Conservation (phyloP, 805 yeast genomes). For the Pichia manshurica region DNA sequence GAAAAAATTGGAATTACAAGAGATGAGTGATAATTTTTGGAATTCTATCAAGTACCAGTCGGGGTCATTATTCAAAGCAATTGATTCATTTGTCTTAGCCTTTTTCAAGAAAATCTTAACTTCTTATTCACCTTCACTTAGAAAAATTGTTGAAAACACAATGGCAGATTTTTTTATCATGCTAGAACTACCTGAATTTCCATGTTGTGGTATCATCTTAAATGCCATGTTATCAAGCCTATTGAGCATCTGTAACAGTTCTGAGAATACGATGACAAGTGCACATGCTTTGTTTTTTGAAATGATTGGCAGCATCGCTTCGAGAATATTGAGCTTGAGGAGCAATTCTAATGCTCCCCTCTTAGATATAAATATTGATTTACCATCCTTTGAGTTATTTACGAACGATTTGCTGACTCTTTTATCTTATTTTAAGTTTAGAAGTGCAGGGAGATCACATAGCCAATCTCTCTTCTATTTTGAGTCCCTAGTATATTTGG, state of each 20-base stretch:
- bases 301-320: conserved; percentile 55
- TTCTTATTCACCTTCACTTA: conserved; percentile 28
- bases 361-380: conserved; percentile 10
- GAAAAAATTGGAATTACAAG: conserved; percentile 6
- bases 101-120: conserved; percentile 29
- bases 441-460: no score
- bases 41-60: conserved; percentile 7
- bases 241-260: conserved; percentile 31
- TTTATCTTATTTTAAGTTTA: conserved; percentile 2
- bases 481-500: not conserved
- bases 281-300: conserved; percentile 53
- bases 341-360: not conserved
- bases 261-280: conserved; percentile 30
- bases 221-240: conserved; percentile 26
- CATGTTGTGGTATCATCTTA: conserved; percentile 45
- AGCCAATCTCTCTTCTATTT: not conserved
- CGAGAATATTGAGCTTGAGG: conserved; percentile 38
- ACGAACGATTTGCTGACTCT: not conserved
- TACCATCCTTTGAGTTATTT: conserved; percentile 9
- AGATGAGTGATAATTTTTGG: conserved; percentile 14
- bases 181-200: conserved; percentile 53
- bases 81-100: conserved; percentile 28
- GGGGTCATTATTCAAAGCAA: conserved; percentile 12
- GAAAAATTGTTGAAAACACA: conserved; percentile 44
- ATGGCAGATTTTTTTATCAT: conserved; percentile 51